A percentile compares a stretch with the other conserved stretches of the same genome.
phyloP scores from a whole-genome alignment of 148 eudicot species.

The Fagopyrum tataricum region DNA sequence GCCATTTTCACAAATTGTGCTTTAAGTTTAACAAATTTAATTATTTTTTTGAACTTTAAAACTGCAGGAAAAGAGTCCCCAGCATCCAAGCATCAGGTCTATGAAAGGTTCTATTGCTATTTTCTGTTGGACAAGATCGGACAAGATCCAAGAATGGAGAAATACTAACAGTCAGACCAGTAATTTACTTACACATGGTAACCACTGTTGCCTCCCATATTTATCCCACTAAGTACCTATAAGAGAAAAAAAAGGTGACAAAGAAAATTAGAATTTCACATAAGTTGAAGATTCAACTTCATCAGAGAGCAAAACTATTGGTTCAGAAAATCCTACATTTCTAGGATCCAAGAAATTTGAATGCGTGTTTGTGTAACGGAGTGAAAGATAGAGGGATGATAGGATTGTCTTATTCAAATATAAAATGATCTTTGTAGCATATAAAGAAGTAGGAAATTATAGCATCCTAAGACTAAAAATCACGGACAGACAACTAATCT shows the following conservation, averaged over 20 bases:
- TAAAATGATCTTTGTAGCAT: not conserved
- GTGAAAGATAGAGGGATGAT: not conserved
- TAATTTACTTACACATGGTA: constrained; percentile 71
- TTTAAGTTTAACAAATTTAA: not conserved
- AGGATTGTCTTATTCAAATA: not conserved
- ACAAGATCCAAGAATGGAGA: not conserved
- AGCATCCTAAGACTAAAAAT: not conserved
- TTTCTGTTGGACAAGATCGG: not conserved
- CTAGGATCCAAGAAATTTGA: not conserved
- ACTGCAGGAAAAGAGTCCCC: not conserved
- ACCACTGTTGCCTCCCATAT: constrained; percentile 95
- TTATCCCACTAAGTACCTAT: constrained; percentile 88
- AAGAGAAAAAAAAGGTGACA: constrained; percentile 10
- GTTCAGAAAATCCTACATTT: not conserved
- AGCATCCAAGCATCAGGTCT: not conserved
- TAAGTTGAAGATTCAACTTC: not conserved
- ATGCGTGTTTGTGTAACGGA: not conserved
- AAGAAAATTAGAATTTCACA: not conserved
- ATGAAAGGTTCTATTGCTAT: not conserved
- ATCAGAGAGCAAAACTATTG: not conserved
- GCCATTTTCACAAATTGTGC: too few relatives aligned
- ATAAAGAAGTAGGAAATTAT: not conserved
- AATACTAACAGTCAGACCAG: not conserved
- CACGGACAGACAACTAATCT: not conserved
- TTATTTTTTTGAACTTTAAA: not conserved